phyloP scores from a whole-genome alignment of 208 protist genomes.

The Leishmania guyanensis region DNA sequence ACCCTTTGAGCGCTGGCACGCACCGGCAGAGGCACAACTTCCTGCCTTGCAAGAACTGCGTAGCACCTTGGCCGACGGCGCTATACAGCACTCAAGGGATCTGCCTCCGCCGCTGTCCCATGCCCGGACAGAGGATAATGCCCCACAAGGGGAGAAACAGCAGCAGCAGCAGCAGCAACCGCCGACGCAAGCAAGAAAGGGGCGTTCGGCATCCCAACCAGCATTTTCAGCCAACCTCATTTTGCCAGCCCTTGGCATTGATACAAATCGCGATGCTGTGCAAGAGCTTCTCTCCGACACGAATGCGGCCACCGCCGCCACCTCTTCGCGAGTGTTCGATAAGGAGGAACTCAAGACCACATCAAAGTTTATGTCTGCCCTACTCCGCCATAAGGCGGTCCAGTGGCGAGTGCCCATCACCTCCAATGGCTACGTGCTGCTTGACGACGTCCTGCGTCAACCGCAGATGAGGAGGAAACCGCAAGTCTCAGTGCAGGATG shows the following conservation, averaged over 20 bases:
- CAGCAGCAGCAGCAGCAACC: neutral
- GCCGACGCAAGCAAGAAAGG: neutral
- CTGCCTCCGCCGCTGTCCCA: neutral
- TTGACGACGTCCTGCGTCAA: constrained; percentile 53
- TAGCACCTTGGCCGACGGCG: constrained; percentile 21
- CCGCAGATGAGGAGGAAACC: constrained; percentile 13
- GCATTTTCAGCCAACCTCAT: neutral
- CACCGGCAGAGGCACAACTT: constrained; percentile 7
- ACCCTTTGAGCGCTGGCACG: constrained; percentile 20
- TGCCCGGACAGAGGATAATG: neutral
- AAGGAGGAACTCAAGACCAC: constrained; percentile 23
- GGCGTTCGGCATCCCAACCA: neutral
- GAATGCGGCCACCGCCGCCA: neutral
- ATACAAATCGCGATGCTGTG: constrained; percentile 40
- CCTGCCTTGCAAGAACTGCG: constrained; percentile 7
- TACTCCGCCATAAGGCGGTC: constrained; percentile 80
- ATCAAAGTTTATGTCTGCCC: constrained; percentile 61
- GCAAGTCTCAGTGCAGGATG: constrained; percentile 31
- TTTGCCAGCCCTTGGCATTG: constrained; percentile 8
- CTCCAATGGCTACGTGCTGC: constrained; percentile 56
- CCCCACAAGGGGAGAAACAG: neutral
- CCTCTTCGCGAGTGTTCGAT: neutral
- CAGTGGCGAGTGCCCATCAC: constrained; percentile 56
- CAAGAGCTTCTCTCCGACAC: constrained; percentile 29
- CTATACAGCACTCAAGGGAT: neutral